These are phyloP conservation scores for Dryas alaskensis DNA, from an alignment of 306 rosid species.

Conservation along the genomic window DNA sequence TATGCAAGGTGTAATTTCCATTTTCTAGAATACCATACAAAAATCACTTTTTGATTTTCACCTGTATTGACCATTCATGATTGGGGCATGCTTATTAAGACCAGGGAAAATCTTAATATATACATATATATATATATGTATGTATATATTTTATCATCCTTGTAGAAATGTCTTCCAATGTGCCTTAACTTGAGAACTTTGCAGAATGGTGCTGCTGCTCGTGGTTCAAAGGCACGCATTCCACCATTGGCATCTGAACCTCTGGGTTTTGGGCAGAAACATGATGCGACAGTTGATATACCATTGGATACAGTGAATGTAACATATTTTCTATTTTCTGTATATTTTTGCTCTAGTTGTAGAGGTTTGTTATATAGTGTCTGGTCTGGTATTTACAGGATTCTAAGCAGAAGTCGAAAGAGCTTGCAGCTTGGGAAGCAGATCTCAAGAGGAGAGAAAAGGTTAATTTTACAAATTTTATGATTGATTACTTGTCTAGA, in stretches of 20 bases:
- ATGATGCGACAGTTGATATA: conserved; percentile 90
- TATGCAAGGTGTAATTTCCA: neutral
- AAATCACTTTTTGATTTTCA: neutral
- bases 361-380: conserved; percentile 27
- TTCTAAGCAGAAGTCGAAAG: conserved; percentile 72
- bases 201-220: conserved; percentile 66
- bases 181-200: conserved; percentile 19
- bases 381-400: conserved; percentile 45
- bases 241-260: conserved; percentile 62
- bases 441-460: conserved; percentile 82
- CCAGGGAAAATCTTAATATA: neutral
- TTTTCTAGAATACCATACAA: neutral
- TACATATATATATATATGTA: neutral
- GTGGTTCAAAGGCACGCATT: conserved; percentile 69
- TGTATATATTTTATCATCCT: neutral
- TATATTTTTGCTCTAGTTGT: conserved; percentile 17
- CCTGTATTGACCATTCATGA: neutral
- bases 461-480: conserved; percentile 36
- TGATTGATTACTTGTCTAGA: conserved; percentile 7
- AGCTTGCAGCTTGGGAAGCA: conserved; percentile 90
- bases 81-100: neutral
- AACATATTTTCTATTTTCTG: conserved; percentile 20
- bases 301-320: conserved; percentile 78
- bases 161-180: neutral
- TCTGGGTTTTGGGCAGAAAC: conserved; percentile 76